A percentile compares a stretch with the other conserved stretches of the same genome.
Conservation (phyloP, 768 basidiomycete genomes). For the Fomitopsis pulvina region DNA sequence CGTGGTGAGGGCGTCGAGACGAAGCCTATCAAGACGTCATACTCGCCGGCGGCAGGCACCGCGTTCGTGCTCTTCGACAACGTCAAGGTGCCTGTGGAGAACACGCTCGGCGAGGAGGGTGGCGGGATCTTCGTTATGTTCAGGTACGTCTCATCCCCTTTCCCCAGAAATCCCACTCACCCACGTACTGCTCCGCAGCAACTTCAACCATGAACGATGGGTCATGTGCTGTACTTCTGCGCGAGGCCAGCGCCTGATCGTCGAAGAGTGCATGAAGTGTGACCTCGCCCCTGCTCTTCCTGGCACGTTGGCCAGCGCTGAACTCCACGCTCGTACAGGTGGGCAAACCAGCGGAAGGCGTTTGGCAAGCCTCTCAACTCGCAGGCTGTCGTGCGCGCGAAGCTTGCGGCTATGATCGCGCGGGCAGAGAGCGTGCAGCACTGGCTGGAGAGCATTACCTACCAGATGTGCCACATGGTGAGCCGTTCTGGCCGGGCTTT, state of each 20-base stretch:
- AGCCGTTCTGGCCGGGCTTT: slow-evolving; percentile 6
- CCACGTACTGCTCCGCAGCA: slow-evolving; percentile 29
- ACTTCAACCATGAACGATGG: slow-evolving; percentile 95
- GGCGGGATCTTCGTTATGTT: slow-evolving; percentile 62
- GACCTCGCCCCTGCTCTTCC: slow-evolving; percentile 9
- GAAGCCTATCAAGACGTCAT: slow-evolving; percentile 81
- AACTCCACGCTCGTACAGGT: slow-evolving; percentile 35
- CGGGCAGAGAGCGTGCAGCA: slow-evolving; percentile 72
- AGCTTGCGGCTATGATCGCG: slow-evolving; percentile 85
- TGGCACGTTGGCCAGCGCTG: not conserved
- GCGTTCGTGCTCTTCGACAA: slow-evolving; percentile 76
- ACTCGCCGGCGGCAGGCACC: slow-evolving; percentile 84
- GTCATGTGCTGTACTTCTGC: slow-evolving; percentile 77
- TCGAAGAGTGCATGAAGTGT: slow-evolving; percentile 81
- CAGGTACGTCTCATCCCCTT: slow-evolving; percentile 25
- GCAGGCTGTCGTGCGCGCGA: slow-evolving; percentile 83
- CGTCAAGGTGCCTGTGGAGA: slow-evolving; percentile 80
- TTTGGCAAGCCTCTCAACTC: slow-evolving; percentile 84
- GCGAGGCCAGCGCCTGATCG: slow-evolving; percentile 53
- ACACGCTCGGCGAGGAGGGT: slow-evolving; percentile 78
- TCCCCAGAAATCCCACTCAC: not conserved
- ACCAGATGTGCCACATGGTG: slow-evolving; percentile 84
- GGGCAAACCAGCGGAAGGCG: slow-evolving; percentile 86
- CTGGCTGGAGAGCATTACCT: slow-evolving; percentile 84
- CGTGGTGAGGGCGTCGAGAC: slow-evolving; percentile 77